Evolutionary conservation across 345 rosid genomes (phyloP), one percentile per base, ranked within the genome.

Genomic region (Adansonia digitata): DNA sequence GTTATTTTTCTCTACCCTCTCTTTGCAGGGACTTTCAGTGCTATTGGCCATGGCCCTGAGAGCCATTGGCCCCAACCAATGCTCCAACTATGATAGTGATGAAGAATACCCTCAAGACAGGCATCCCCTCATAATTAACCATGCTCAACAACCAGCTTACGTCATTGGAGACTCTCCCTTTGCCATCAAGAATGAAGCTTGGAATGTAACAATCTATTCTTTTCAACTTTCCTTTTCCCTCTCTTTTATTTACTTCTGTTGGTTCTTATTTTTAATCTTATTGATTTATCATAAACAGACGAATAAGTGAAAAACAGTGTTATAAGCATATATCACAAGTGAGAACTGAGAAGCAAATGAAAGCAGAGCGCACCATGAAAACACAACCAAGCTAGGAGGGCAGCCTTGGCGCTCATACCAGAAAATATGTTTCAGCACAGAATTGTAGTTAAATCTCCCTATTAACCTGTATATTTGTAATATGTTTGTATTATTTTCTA

Each of bases 21-120:
- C 17, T 43, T 14, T 72, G 56, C 82, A 86, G 92, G 92, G 86
- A 61, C 26, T 60, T 51, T 86, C 83, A 1, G 35, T 81, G 27
- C 42, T 85, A 37, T 40, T 80, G 62, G 81, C 86, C 22, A 73
- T 80, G 85, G 82, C 69, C 34, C 69, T 88, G 46, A 82, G 76
- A 81, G 76, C 85, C 26, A 34, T 78, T 4, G 78, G 77, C 24
- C 43, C 74, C 61, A 72, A 70, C 70, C 65, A 37, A 17, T 29
- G 55, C 71, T 43, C 74, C 31, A 49, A 67, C 69, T 69, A 68
- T 7, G 86, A 82, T 2, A 81, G 77, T 7, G 82, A 85, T 10
- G 85, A 84, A 12, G 85, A 81, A 24, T 70, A 42, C 53, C 14
- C 51, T 14, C 78, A 75, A 1, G 51, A 56, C 3, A 85, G 85